phyloP scores from a whole-genome alignment of 306 rosid genomes.

The Styphnolobium japonicum region DNA sequence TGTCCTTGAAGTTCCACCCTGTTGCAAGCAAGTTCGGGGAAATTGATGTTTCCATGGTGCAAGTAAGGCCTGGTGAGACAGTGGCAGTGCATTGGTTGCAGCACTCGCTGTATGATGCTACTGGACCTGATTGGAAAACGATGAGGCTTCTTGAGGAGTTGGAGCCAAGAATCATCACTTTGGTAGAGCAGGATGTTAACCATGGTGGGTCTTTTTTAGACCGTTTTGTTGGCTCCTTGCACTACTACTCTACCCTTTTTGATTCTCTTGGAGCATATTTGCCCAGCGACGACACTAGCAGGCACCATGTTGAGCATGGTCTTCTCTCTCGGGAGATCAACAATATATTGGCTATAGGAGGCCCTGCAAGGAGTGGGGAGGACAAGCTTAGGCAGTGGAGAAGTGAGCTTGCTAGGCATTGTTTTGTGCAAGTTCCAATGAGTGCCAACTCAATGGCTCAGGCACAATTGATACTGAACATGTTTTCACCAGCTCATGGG shows the following conservation, averaged over 20 bases:
- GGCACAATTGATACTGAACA: conserved; percentile 79
- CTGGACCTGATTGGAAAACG: conserved; percentile 76
- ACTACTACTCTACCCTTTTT: conserved; percentile 81
- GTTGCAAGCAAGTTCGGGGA: conserved; percentile 52
- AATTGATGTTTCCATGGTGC: conserved; percentile 46
- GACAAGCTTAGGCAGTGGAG: conserved; percentile 79
- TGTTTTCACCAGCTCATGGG: conserved; percentile 59
- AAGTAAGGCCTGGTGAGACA: conserved; percentile 47
- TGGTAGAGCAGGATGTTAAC: conserved; percentile 76
- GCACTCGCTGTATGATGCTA: conserved; percentile 68
- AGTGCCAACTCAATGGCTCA: conserved; percentile 82
- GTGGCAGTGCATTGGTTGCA: conserved; percentile 82
- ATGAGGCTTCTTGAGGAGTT: conserved; percentile 51
- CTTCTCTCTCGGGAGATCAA: conserved; percentile 60
- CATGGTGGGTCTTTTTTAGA: conserved; percentile 74
- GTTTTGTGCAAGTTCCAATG: conserved; percentile 63
- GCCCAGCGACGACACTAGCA: conserved; percentile 45
- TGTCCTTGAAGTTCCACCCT: conserved; percentile 66
- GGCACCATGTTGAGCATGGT: conserved; percentile 63
- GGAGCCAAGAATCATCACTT: conserved; percentile 65
- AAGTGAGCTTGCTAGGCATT: conserved; percentile 51
- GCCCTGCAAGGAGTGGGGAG: conserved; percentile 77
- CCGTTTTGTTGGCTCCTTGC: conserved; percentile 80
- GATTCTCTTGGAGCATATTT: conserved; percentile 71
- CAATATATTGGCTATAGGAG: conserved; percentile 82